Evolutionary conservation across 176 grass and related monocot genomes (phyloP), one percentile per base, ranked within the genome.

Genomic region (Ananas comosus): DNA sequence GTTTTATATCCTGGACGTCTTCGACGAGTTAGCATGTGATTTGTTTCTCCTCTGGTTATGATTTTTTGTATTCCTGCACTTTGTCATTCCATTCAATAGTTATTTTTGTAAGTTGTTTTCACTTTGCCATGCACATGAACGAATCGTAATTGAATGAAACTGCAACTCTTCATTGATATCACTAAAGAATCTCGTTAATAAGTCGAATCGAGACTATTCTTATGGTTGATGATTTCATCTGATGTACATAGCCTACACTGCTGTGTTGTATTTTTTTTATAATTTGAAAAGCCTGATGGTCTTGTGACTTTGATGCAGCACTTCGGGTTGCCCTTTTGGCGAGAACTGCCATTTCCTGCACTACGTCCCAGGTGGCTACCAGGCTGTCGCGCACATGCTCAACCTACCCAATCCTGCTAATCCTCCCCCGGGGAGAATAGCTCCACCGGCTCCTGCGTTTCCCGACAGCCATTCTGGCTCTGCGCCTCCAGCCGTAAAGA

Each of bases 301-400:
- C 13, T 56, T 87, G 50, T 71, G 11, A 71, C 69, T 77, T 42
- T 49, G 29, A 68, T 89, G 78, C 88, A 96, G 92, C 77, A 96
- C 85, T 6, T 51, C 90, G 21, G 92, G 92, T 70, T 96, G 92
- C 64, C 88, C 88, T 24, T 91, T 91, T 73, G 92, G 92, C 4
- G 88, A 89, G 67, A 80, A 81, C 16, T 96, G 92, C 9, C 92
- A 89, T 83, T 96, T 96, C 67, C 64, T 82, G 23, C 92, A 96
- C 78, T 84, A 86, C 51, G 79, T 88, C 49, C 88, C 88, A 28
- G 88, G 92, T 10, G 88, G 92, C 25, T 84, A 89, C 63, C 83
- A 83, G 16, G 88, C 81, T 17, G 83, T 89, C 72, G 64, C 85
- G 65, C 82, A 91, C 78, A 73, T 91, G 12, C 87, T 71, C 67